Base-by-base conservation (phyloP, 1,139 yeast genomes). In the Kodamaea fungicola region DNA sequence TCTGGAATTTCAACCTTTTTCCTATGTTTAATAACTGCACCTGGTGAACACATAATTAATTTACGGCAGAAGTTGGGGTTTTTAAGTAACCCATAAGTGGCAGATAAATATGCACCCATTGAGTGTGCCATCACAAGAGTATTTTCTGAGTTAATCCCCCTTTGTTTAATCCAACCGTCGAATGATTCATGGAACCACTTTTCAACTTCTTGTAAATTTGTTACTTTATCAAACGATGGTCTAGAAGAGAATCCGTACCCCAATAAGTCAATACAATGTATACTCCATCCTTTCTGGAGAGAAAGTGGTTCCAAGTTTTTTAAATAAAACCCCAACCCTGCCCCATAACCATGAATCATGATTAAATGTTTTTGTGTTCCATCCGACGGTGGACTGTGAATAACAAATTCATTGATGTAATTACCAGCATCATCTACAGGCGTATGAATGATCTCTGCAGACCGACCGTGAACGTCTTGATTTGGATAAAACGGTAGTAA, bases 201-300 rank as follows among this genome's bases (percentile, higher is more conserved):
- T 47, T 77, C 83, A 22, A 76, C 78, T 28, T 54, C 54, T 21
- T 50, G 51, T 34, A 61, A 46, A 51, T 61, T 51, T 33, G 58
- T 39, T 36, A 57, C 50, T 41, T 47, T 46, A n/a, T 51, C 64
- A 39, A 78, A 80, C 7, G 64, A 61, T 0, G 86, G 83, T 42
- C 92, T 61, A 1, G 87, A 74, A 1, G 88, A 80, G 48, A 83
- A 80, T 0, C 92, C 92, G 52, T 81, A 83, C 0, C 92, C 94
- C n/a, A 83, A 67, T 25, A 83, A 57, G 52, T 84, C 92, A 10
- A 84, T 71, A 1, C 88, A 79, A 59, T 83, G 92, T 24, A 84
- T 68, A 41, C 79, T 67, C 86, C 88, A 82, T 41, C 67, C 60
- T 8, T 54, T 51, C 10, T 50, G 41, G 3, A 46, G 37, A 9